Evolutionary conservation across 768 basidiomycete genomes (phyloP), one percentile per base, ranked within the genome.

Genomic region (Agaricus bisporus): DNA sequence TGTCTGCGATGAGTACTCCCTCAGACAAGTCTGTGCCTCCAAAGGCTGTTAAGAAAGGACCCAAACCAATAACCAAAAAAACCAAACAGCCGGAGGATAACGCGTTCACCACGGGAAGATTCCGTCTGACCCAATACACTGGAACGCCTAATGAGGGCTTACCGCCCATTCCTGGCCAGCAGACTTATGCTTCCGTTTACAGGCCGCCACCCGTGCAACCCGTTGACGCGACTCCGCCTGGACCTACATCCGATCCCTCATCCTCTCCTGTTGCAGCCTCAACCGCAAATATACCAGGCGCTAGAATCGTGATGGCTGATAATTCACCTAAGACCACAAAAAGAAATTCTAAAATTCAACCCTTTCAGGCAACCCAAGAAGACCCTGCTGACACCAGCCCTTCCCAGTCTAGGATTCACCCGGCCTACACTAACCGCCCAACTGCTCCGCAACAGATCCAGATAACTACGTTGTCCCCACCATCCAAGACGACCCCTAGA

Each of bases 41-140:
- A 20, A 48, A 48, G 22, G 47, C 39, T 6, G 22, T 47, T n/a
- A 54, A 69, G 68, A 63, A 69, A 67, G 55, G 58, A 61, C 17
- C 57, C 55, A 43, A 59, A 29, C 1, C 47, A 12, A 20, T 39
- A 9, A 42, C 46, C 12, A 54, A 54, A 54, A 48, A 48, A n/a
- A 14, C 39, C 6, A 54, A 48, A 26, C 53, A 54, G 32, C 10
- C 46, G n/a, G 53, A 54, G 1, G 47, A 54, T 48, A 25, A 39
- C 35, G 32, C 53, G 41, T 54, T 54, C 53, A 48, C 41, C 11
- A 54, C 57, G 39, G 67, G 68, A 41, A 72, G 73, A 29, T 84
- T 83, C 65, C 77, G 79, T 45, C 60, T 83, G n/a, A 55, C 66
- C 44, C 58, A 67, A 10, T 72, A 71, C 54, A 66, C 70, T 55